These are phyloP conservation scores for Vickermania ingenoplastis DNA, from an alignment of 208 protist species.

Conservation along the genomic window DNA sequence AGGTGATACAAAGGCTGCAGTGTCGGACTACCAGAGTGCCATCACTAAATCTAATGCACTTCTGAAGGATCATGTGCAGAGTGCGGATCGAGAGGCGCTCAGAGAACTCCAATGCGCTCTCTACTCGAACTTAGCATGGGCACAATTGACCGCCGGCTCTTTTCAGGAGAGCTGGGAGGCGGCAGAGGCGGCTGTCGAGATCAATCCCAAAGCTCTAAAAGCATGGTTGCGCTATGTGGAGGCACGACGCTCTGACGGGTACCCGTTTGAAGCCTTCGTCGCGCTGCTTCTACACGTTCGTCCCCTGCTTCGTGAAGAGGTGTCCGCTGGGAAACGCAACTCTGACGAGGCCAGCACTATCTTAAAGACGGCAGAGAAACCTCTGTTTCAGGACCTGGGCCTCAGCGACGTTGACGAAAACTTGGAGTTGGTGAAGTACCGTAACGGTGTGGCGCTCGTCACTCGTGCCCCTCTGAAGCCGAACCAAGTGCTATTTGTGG, in stretches of 20 bases:
- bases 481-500: slow-evolving; percentile 60
- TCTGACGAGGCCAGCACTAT: slow-evolving; percentile 14
- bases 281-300: slow-evolving; percentile 38
- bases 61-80: slow-evolving; percentile 2
- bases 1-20: not conserved
- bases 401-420: slow-evolving; percentile 37
- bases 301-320: slow-evolving; percentile 31
- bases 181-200: slow-evolving; percentile 18
- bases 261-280: slow-evolving; percentile 74
- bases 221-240: slow-evolving; percentile 60
- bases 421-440: slow-evolving; percentile 65
- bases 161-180: slow-evolving; percentile 33
- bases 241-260: slow-evolving; percentile 35
- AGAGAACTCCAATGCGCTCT: slow-evolving; percentile 26
- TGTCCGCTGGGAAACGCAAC: slow-evolving; percentile 11
- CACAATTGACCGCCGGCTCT: slow-evolving; percentile 17
- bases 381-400: slow-evolving; percentile 40
- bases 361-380: slow-evolving; percentile 18
- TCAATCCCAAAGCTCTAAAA: slow-evolving; percentile 45
- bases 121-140: slow-evolving; percentile 69
- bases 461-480: slow-evolving; percentile 43
- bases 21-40: not conserved
- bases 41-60: not conserved
- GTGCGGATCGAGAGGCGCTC: not conserved
- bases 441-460: slow-evolving; percentile 64